phyloP scores from a whole-genome alignment of 371 early-diverging fungal species.

The Amoeboaphelidium protococcarum region DNA sequence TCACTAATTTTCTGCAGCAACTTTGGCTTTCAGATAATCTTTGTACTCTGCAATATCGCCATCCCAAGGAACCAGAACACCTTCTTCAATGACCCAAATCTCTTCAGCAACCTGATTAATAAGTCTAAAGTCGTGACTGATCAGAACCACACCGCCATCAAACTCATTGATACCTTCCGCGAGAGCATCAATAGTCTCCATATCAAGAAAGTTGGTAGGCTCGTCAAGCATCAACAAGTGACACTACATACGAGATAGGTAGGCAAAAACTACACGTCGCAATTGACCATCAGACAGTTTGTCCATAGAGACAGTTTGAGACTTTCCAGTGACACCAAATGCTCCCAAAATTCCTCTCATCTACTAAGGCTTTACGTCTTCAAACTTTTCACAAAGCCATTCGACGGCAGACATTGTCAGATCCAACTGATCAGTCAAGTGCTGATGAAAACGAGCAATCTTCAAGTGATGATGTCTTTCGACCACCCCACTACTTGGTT shows the following conservation, averaged over 20 bases:
- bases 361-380: constrained; percentile 10
- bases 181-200: constrained; percentile 73
- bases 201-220: constrained; percentile 67
- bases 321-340: constrained; percentile 88
- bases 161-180: constrained; percentile 44
- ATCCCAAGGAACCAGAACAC: constrained; percentile 24
- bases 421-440: constrained; percentile 79
- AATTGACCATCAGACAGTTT: constrained; percentile 97
- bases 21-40: constrained; percentile 8
- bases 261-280: constrained; percentile 83
- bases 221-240: constrained; percentile 79
- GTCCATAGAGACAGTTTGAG: constrained; percentile 68
- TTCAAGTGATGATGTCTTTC: constrained; percentile 79
- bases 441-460: constrained; percentile 89
- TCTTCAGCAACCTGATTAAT: constrained; percentile 62
- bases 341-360: constrained; percentile 53
- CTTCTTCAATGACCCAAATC: constrained; percentile 57
- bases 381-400: constrained; percentile 17
- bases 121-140: constrained; percentile 80
- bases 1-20: too few relatives aligned
- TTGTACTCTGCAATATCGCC: constrained; percentile 23
- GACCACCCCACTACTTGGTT: constrained; percentile 45
- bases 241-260: constrained; percentile 64
- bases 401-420: constrained; percentile 14
- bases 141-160: constrained; percentile 68